Conservation (phyloP, 2,329 filamentous ascomycete genomes). For the Volutella citrinella region DNA sequence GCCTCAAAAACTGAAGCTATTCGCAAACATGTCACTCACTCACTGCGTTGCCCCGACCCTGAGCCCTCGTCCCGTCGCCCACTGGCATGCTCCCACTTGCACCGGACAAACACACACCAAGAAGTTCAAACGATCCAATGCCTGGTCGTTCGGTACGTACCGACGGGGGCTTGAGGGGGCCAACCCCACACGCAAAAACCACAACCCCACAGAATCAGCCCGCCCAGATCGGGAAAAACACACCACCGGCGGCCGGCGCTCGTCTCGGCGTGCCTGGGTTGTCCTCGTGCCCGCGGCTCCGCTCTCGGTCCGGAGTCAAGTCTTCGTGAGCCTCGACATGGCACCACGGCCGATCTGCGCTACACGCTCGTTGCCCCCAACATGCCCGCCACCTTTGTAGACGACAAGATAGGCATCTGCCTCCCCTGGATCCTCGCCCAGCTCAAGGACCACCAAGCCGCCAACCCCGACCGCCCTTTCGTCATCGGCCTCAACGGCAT, state of each 20-base stretch:
- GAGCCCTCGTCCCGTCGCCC: too few species aligned
- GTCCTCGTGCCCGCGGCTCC: neutral
- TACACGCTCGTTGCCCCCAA: conserved; percentile 3
- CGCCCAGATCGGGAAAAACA: too few species aligned
- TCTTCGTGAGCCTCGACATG: conserved; percentile 4
- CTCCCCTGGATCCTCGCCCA: conserved; percentile 71
- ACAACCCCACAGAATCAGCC: too few species aligned
- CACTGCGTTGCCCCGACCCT: too few species aligned
- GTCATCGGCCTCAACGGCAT: conserved; percentile 88
- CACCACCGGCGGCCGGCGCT: neutral
- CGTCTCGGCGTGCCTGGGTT: neutral
- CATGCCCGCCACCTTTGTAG: conserved; percentile 49
- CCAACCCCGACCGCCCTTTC: conserved; percentile 54
- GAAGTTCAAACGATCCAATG: too few species aligned
- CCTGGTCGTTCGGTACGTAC: too few species aligned
- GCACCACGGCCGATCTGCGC: conserved; percentile 7
- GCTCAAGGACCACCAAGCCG: conserved; percentile 47
- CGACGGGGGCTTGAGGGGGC: too few species aligned
- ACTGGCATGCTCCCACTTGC: too few species aligned
- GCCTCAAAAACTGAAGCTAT: too few species aligned
- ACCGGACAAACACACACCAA: too few species aligned
- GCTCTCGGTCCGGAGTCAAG: neutral
- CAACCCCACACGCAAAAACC: too few species aligned
- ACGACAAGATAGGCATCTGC: conserved; percentile 77
- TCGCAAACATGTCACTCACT: too few species aligned